These are phyloP conservation scores for Phytophthora sojae DNA, from an alignment of 352 stramenopile genomes.

Conservation along the genomic window DNA sequence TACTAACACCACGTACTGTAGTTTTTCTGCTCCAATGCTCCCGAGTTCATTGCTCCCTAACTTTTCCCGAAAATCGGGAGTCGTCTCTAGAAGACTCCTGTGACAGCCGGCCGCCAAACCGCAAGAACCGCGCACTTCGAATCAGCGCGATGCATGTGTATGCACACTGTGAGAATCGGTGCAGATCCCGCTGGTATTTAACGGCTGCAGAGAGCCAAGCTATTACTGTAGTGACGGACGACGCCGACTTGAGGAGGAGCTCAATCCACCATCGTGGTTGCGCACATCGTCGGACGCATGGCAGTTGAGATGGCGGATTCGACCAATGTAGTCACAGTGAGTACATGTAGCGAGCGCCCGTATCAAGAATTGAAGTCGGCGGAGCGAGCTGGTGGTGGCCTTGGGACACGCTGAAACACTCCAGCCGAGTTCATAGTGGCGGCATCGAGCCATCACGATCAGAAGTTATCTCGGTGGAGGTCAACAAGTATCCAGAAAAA, in stretches of 20 bases:
- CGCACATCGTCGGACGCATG: not conserved
- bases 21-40: no score
- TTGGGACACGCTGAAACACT: constrained; percentile 37
- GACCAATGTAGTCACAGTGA: no score
- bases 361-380: not conserved
- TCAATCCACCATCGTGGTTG: not conserved
- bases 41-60: no score
- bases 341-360: not conserved
- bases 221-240: not conserved
- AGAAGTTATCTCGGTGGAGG: not conserved
- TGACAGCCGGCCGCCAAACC: no score
- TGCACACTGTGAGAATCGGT: no score
- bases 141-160: no score
- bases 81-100: no score
- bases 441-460: not conserved
- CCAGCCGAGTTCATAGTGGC: not conserved
- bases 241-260: not conserved
- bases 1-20: no score
- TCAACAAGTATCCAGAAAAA: constrained; percentile 24
- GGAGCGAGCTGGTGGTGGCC: not conserved
- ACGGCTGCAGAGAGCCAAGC: not conserved
- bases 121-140: no score
- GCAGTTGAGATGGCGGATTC: no score
- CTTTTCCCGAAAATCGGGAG: no score
- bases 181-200: no score